Base-by-base conservation (phyloP, 305 asterid genomes). In the Withania somnifera region DNA sequence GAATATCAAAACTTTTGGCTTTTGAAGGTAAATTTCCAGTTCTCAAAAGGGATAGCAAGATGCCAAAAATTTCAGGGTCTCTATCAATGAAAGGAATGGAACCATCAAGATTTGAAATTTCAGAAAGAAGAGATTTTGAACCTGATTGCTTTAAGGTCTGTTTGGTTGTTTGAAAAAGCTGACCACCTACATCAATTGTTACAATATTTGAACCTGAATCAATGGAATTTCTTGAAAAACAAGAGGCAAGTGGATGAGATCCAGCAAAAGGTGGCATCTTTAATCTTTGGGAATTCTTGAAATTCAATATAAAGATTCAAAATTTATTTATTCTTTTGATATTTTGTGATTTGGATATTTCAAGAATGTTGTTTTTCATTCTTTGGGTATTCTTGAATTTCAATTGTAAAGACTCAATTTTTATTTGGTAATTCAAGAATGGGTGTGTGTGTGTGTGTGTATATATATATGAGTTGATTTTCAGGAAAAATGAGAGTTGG, bases 101-200 rank as follows among this genome's bases (percentile, higher is more conserved):
- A 11, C 71, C 81, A 56, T 69, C 80, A 45, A 87, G 83, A 73
- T 79, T 83, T 4, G 91, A 85, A 61, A 96, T 24, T 36, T 81
- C 84, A 82, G 97, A 90, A 86, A 96, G 87, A 8, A 94, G n/a
- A 15, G 98, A 94, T 80, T 96, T 89, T 4, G 98, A 63, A 40
- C 98, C 97, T 17, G 97, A 93, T 5, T 88, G 82, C 19, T 92
- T 83, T 14, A 94, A 91, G 82, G 99, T 94, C 84, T 96, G 98
- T 85, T 88, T 87, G 34, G 98, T 93, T 1, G 98, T 96, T 58
- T 94, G 98, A 77, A 96, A 96, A 86, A 92, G 87, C 87, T 92
- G 94, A 22, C 99, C 99, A 5, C 99, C 99, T 0, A 94, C 99
- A 52, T 96, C 95, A 54, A 96, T 91, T 26, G 97, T 90, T 4